Percentiles rank a stretch among this genome's conserved stretches.
phyloP scores from a whole-genome alignment of 345 rosid genomes.

The Citrus trifoliata region DNA sequence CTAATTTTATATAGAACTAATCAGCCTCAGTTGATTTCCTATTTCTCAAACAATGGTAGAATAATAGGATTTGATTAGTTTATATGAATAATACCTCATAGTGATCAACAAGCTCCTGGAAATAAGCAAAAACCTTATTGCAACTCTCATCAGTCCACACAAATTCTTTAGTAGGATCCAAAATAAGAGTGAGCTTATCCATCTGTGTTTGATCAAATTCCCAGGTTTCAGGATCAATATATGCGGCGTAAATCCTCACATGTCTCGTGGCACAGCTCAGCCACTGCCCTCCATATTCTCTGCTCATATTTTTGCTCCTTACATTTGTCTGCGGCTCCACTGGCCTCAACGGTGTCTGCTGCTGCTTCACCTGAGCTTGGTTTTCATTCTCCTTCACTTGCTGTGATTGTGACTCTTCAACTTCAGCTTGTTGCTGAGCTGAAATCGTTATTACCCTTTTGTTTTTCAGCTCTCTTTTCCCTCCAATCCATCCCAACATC shows the following conservation, averaged over 20 bases:
- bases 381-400: constrained; percentile 15
- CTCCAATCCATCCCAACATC: constrained; percentile 31
- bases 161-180: constrained; percentile 86
- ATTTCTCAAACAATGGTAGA: not conserved
- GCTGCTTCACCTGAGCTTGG: constrained; percentile 30
- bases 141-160: constrained; percentile 74
- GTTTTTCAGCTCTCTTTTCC: constrained; percentile 9
- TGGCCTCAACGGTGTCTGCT: constrained; percentile 57
- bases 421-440: constrained; percentile 48
- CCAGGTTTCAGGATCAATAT: constrained; percentile 70
- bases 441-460: constrained; percentile 23
- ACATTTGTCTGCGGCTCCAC: constrained; percentile 79
- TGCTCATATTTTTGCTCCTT: constrained; percentile 65
- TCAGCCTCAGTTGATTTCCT: not conserved
- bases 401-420: constrained; percentile 23
- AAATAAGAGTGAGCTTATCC: constrained; percentile 85
- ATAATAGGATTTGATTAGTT: not conserved
- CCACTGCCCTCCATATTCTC: constrained; percentile 78
- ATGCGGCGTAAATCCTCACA: constrained; percentile 74
- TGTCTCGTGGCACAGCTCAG: constrained; percentile 69
- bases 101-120: constrained; percentile 97
- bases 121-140: constrained; percentile 62
- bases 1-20: not conserved
- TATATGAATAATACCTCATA: constrained; percentile 56
- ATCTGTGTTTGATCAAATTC: constrained; percentile 72